Base-by-base conservation (phyloP, 2,329 filamentous ascomycete species). In the Pseudopyricularia cyperi region DNA sequence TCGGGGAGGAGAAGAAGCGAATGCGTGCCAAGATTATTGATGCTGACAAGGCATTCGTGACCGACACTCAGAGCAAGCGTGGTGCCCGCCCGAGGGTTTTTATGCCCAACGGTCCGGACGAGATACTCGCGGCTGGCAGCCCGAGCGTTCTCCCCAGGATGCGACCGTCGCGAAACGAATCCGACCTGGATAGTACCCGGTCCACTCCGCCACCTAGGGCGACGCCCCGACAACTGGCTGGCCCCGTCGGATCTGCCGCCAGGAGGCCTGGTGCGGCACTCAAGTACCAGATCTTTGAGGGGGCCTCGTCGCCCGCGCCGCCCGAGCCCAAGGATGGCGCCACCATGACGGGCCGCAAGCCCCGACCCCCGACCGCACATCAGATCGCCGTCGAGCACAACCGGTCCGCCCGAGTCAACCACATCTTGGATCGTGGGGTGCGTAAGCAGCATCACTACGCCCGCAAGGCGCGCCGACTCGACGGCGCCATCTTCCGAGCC, bases 341-440 rank as follows among this genome's bases (percentile, higher is more conserved):
- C 7, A 24, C 44, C 14, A 22, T 33, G 8, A 19, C 32, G 9
- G 71, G 73, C 19, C 71, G 79, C 53, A 83, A 89, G 62, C 81
- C 83, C 8, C 77, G 87, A 1, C 87, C 87, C 3, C 79, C 88
- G 0, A 93, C 87, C 0, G 85, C 86, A 34, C 87, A 93, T 65
- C 87, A 93, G 66, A 71, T 89, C 37, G 87, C 87, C 0, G 85
- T 93, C 1, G 86, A 89, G 64, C 78, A 83, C 52, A 89, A 90
- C 65, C 76, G 87, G 17, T 85, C 80, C 55, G 80, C 87, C 60
- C 81, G 87, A 6, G 87, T 91, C n/a, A 84, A 89, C 60, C 84
- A 89, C 60, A 87, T 89, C 50, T 76, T 93, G 15, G 83, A 88
- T 58, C 80, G 83, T n/a, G 83, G 84, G 30, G 70, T 91, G 33